Evolutionary conservation across 257 asterid genomes (phyloP).

Genomic region (Paulownia fortunei): DNA sequence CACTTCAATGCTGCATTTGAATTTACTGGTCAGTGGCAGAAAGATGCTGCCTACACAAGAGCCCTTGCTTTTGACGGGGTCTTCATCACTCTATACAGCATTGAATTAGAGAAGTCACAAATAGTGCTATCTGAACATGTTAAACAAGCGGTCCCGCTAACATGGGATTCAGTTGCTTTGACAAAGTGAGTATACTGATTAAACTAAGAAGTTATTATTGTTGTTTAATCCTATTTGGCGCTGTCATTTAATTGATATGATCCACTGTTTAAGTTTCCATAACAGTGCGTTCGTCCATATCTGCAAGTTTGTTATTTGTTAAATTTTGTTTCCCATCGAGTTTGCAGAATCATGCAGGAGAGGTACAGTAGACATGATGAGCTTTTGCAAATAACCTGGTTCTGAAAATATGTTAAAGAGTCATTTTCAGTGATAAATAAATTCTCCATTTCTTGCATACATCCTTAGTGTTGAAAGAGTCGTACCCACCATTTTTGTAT

Average conservation of each 20-base stretch:
- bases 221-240: no score
- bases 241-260: no score
- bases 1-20: constrained; percentile 57
- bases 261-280: no score
- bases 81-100: constrained; percentile 43
- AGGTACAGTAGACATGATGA: no score
- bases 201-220: no score
- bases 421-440: background rate
- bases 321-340: background rate
- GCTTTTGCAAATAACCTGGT: background rate
- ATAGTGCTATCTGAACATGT: constrained; percentile 40
- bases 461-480: background rate
- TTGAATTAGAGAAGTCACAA: constrained; percentile 50
- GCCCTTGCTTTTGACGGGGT: constrained; percentile 52
- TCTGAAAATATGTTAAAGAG: background rate
- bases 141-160: constrained; percentile 45
- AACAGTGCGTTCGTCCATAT: no score
- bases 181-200: constrained; percentile 35
- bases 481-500: background rate
- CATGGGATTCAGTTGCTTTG: constrained; percentile 55
- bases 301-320: no score
- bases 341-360: background rate
- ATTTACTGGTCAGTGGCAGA: constrained; percentile 51
- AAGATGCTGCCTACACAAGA: constrained; percentile 51
- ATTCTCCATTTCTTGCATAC: background rate